phyloP scores from a whole-genome alignment of 2,329 filamentous ascomycete genomes.

The Chrysoporthe austroafricana region DNA sequence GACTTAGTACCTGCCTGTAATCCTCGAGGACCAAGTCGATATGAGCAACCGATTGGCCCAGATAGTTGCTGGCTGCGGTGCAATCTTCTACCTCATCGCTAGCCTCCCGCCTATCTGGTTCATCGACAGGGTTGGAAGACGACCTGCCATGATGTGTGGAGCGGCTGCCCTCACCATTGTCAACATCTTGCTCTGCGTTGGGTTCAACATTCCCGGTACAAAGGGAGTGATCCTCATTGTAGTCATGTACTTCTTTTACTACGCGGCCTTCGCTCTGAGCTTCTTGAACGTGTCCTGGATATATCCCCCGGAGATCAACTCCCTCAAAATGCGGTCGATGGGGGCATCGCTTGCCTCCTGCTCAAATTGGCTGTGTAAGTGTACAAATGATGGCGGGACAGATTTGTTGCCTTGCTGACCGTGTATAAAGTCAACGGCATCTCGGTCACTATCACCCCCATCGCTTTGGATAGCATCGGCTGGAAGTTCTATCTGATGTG shows the following conservation, averaged over 20 bases:
- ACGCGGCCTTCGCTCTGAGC: slow-evolving; percentile 24
- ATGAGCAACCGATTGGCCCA: slow-evolving; percentile 11
- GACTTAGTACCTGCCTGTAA: slow-evolving; percentile 20
- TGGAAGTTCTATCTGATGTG: slow-evolving; percentile 34
- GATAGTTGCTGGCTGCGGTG: slow-evolving; percentile 17
- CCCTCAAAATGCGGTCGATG: slow-evolving; percentile 24
- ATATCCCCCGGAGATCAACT: slow-evolving; percentile 26
- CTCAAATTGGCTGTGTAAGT: slow-evolving; percentile 33
- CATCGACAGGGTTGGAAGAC: slow-evolving; percentile 18
- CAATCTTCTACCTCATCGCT: slow-evolving; percentile 15
- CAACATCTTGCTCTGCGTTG: slow-evolving; percentile 17
- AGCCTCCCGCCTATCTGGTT: slow-evolving; percentile 22
- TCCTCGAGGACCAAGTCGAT: slow-evolving; percentile 20
- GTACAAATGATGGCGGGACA: background rate
- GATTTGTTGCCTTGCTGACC: background rate
- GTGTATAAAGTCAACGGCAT: slow-evolving; percentile 20
- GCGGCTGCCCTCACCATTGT: slow-evolving; percentile 11
- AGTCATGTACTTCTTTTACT: slow-evolving; percentile 26
- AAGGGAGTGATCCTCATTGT: slow-evolving; percentile 9
- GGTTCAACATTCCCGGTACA: slow-evolving; percentile 17
- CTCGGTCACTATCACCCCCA: slow-evolving; percentile 28
- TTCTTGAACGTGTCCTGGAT: slow-evolving; percentile 25
- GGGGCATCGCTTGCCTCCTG: slow-evolving; percentile 33
- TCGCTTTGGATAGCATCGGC: slow-evolving; percentile 30
- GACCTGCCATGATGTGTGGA: slow-evolving; percentile 18